Percentiles rank a stretch among this genome's conserved stretches.
Evolutionary conservation across 345 rosid species (phyloP).

Genomic region (Toxicodendron radicans): DNA sequence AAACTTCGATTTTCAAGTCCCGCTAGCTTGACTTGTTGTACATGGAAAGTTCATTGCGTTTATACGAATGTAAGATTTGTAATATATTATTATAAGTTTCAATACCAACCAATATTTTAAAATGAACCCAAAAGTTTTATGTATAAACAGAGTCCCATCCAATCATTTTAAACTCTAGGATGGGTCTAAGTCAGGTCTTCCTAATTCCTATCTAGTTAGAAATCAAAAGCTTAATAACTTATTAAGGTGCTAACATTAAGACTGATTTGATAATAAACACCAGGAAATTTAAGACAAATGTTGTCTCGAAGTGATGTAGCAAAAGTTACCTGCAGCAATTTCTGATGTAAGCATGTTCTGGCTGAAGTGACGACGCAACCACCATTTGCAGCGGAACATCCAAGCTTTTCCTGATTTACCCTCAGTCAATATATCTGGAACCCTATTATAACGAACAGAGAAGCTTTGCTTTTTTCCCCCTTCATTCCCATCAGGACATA

Average conservation of each 20-base stretch:
- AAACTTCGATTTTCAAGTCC: too few relatives aligned
- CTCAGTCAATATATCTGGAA: slow-evolving; percentile 40
- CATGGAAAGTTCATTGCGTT: too few relatives aligned
- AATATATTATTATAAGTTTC: too few relatives aligned
- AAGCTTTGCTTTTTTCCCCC: slow-evolving; percentile 26
- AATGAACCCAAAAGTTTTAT: too few relatives aligned
- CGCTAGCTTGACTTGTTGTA: too few relatives aligned
- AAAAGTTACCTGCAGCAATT: slow-evolving; percentile 5
- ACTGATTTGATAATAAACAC: background rate
- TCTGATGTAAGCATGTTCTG: slow-evolving; percentile 46
- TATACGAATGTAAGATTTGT: too few relatives aligned
- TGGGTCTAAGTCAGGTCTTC: too few relatives aligned
- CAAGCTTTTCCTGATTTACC: slow-evolving; percentile 45
- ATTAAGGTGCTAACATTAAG: background rate
- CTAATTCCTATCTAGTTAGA: too few relatives aligned
- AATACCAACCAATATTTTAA: too few relatives aligned
- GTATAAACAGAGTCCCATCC: too few relatives aligned
- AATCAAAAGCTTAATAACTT: background rate
- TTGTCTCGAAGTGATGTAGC: background rate
- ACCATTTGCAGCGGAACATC: slow-evolving; percentile 29
- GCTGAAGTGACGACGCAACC: slow-evolving; percentile 50
- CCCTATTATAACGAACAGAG: slow-evolving; percentile 34
- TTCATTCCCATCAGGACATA: slow-evolving; percentile 39
- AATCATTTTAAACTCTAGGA: too few relatives aligned
- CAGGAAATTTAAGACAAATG: background rate